These are phyloP conservation scores for Lactarius trivialis DNA, from an alignment of 768 basidiomycete genomes.

Conservation along the genomic window DNA sequence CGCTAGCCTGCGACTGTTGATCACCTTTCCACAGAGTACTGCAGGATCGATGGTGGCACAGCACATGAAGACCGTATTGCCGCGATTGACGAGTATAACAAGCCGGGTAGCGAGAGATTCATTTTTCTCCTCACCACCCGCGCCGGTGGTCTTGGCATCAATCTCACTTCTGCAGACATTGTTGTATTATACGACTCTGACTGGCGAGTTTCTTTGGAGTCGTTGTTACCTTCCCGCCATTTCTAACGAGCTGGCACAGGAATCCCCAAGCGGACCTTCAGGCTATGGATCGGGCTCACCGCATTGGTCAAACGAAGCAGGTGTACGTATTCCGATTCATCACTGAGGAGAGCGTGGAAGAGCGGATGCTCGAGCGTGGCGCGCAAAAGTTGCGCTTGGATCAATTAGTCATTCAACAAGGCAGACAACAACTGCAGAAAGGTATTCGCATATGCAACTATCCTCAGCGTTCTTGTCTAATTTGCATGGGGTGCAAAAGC, in stretches of 20 bases:
- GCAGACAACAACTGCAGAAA: conserved; percentile 75
- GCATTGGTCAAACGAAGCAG: conserved; percentile 95
- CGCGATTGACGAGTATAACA: conserved; percentile 97
- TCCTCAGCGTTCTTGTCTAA: not conserved
- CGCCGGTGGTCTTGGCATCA: conserved; percentile 96
- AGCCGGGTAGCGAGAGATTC: conserved; percentile 88
- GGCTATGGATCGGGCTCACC: conserved; percentile 97
- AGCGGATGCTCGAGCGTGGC: conserved; percentile 89
- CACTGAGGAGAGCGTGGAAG: conserved; percentile 92
- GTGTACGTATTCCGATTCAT: conserved; percentile 97
- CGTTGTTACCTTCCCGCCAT: not conserved
- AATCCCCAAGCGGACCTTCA: conserved; percentile 99
- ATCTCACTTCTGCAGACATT: conserved; percentile 89
- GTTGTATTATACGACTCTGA: conserved; percentile 96
- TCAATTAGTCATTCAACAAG: conserved; percentile 96
- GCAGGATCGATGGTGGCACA: conserved; percentile 92
- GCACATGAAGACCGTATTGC: conserved; percentile 94
- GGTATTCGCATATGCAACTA: conserved; percentile 36
- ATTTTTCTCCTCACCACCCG: conserved; percentile 95
- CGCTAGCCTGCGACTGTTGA: conserved; percentile 10
- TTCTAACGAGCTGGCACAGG: conserved; percentile 37
- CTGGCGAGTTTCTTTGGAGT: conserved; percentile 47
- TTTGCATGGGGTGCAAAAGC: conserved; percentile 38
- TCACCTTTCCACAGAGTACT: conserved; percentile 59
- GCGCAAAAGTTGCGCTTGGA: conserved; percentile 94